Percentiles rank a stretch among this genome's conserved stretches.
phyloP scores from a whole-genome alignment of 1,284 basidiomycete species.

The Trametes sp. region DNA sequence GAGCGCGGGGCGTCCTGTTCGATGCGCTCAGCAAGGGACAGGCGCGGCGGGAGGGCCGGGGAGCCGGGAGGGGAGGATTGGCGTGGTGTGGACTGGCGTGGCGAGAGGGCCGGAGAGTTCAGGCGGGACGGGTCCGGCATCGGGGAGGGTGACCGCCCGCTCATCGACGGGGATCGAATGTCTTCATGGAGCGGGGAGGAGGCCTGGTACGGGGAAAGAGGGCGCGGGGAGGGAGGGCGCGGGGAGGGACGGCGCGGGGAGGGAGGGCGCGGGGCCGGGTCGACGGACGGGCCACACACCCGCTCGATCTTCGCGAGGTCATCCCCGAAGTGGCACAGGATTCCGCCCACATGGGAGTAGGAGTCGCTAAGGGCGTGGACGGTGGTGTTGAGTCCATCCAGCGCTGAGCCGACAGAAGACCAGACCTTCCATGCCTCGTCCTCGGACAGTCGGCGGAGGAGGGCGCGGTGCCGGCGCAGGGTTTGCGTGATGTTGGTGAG shows the following conservation, averaged over 20 bases:
- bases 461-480: background rate
- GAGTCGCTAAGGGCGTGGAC: background rate
- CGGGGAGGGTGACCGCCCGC: no score
- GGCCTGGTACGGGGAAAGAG: no score
- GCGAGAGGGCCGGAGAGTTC: no score
- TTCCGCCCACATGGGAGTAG: background rate
- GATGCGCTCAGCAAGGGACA: no score
- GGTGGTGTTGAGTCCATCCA: background rate
- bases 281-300: background rate
- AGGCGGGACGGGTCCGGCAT: background rate
- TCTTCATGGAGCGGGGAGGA: no score
- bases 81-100: no score
- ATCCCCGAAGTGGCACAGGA: background rate
- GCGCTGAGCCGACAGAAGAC: background rate
- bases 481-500: background rate
- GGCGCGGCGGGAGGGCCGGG: no score
- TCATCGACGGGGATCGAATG: no score
- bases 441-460: background rate
- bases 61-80: no score
- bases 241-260: background rate
- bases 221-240: background rate
- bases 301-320: background rate
- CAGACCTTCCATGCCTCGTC: background rate
- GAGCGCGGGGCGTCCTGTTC: no score
- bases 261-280: background rate